Base-by-base conservation (phyloP, 495 filamentous ascomycete species). In the Rostrohypoxylon terebratum region DNA sequence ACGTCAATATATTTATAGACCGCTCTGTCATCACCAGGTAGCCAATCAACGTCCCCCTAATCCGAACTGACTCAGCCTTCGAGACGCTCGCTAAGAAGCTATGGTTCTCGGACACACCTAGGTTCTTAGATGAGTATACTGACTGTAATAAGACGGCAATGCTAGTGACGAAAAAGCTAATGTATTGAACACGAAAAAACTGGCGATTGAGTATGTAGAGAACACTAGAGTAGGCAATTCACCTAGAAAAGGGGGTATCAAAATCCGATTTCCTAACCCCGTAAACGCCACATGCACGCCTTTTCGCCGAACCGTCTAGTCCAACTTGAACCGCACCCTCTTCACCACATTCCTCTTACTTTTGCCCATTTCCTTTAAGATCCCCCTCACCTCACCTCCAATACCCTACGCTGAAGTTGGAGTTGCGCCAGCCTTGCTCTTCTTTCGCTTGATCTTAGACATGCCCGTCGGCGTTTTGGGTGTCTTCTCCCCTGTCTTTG, bases 391-490 rank as follows among this genome's bases (percentile, higher is more conserved):
- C 18, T 38, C 45, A 16, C 1, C 40, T 60, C 57, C 69, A 36
- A 11, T 53, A 16, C 8, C 44, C 66, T 75, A 78, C 20, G 74
- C 60, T 7, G 76, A 73, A 62, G 73, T 78, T 16, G 76, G 76
- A 18, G 76, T 78, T 20, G 69, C 48, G 23, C 78, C 80, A 47
- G 75, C 74, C 64, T 82, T 90, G 67, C 89, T 90, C 84, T 90
- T 91, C 79, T 84, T 82, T 70, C 87, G 79, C 78, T 87, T 90
- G 36, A 77, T 77, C 71, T 87, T 88, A 9, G 77, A 75, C 64
- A 68, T 73, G 31, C 73, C 73, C 54, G 77, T 81, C 2, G 83
- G 81, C n/a, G 84, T 86, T 74, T 84, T 86, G 10, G 83, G 83
- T 44, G 83, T 85, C 75, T 88, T 86, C 10, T 82, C 83, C 21